Evolutionary conservation across 2,329 filamentous ascomycete species (phyloP).

Genomic region (Ampelomyces quisqualis): DNA sequence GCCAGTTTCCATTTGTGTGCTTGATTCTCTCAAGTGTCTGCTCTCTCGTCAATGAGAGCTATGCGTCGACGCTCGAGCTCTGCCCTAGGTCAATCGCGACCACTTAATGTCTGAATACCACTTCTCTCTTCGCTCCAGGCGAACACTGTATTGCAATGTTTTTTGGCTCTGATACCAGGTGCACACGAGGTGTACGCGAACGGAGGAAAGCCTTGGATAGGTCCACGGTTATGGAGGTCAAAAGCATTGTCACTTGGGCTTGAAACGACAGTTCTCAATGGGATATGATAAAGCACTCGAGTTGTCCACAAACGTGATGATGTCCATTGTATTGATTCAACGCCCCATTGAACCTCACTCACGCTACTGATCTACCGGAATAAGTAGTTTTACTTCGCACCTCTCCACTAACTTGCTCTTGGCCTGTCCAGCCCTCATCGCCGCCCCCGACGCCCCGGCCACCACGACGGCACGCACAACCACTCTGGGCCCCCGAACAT

Average conservation of each 20-base stretch:
- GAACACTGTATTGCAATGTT: conserved; percentile 30
- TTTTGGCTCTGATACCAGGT: conserved; percentile 27
- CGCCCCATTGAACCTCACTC: no score
- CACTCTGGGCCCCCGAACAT: conserved; percentile 9
- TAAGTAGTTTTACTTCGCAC: no score
- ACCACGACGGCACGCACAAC: conserved; percentile 52
- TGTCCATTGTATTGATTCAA: no score
- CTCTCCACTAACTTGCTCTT: conserved; percentile 38
- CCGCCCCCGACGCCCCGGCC: conserved; percentile 52
- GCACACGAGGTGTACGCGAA: conserved; percentile 7
- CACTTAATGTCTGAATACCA: conserved; percentile 42
- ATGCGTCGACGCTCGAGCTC: conserved; percentile 30
- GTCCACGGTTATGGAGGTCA: conserved; percentile 12
- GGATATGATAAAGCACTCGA: conserved; percentile 7
- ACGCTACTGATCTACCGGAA: no score
- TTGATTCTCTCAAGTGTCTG: conserved; percentile 6
- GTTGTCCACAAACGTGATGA: neutral
- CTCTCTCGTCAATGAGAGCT: conserved; percentile 10
- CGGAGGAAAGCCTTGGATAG: conserved; percentile 2
- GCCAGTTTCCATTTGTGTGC: conserved; percentile 2
- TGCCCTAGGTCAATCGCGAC: conserved; percentile 30
- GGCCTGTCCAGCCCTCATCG: conserved; percentile 50
- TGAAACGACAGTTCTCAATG: conserved; percentile 6
- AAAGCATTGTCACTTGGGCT: conserved; percentile 14
- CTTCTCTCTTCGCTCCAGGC: conserved; percentile 12